phyloP scores from a whole-genome alignment of 305 asterid species.

The Lippia alba region DNA sequence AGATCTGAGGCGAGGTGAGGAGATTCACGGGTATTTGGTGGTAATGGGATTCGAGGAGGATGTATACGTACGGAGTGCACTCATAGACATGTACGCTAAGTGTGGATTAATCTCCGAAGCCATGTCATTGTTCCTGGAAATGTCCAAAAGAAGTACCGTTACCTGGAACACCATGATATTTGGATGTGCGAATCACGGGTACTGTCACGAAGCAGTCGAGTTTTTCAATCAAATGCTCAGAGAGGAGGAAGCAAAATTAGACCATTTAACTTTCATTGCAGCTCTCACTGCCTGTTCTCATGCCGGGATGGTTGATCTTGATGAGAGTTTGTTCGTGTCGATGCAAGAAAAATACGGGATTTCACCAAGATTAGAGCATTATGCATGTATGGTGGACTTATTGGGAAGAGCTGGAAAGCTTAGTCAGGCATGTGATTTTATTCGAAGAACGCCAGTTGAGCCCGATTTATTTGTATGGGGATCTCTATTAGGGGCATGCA shows the following conservation, averaged over 20 bases:
- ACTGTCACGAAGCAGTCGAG: slow-evolving; percentile 55
- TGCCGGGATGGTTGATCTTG: slow-evolving; percentile 60
- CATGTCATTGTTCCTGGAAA: slow-evolving; percentile 47
- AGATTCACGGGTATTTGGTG: slow-evolving; percentile 64
- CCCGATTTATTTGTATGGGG: slow-evolving; percentile 81
- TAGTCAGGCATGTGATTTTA: slow-evolving; percentile 54
- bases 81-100: slow-evolving; percentile 81
- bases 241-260: slow-evolving; percentile 47
- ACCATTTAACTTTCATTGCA: slow-evolving; percentile 77
- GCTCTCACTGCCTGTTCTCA: slow-evolving; percentile 73
- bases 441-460: slow-evolving; percentile 55
- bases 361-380: slow-evolving; percentile 74
- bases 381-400: slow-evolving; percentile 76
- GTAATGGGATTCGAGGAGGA: slow-evolving; percentile 56
- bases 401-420: slow-evolving; percentile 74
- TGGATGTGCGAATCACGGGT: slow-evolving; percentile 77
- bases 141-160: slow-evolving; percentile 50
- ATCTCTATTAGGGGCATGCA: slow-evolving; percentile 77
- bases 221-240: slow-evolving; percentile 58
- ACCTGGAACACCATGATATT: slow-evolving; percentile 86
- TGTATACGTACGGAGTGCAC: slow-evolving; percentile 59
- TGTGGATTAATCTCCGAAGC: slow-evolving; percentile 66
- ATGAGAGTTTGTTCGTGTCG: slow-evolving; percentile 53
- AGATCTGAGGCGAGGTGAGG: slow-evolving; percentile 61
- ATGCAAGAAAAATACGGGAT: slow-evolving; percentile 64